Evolutionary conservation across 2,329 filamentous ascomycete genomes (phyloP).

Genomic region (Capronia epimyces): DNA sequence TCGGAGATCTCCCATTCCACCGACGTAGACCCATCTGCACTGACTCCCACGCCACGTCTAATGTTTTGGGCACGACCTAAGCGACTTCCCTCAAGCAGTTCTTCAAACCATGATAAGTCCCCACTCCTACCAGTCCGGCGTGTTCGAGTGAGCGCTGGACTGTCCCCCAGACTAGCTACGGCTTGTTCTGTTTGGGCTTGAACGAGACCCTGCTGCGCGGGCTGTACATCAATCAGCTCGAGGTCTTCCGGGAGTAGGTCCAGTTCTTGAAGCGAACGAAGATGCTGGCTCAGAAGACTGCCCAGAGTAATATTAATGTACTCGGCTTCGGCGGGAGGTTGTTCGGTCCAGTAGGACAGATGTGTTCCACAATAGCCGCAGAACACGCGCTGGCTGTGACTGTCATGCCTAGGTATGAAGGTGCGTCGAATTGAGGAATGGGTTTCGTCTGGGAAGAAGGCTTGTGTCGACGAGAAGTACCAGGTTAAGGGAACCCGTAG

Average conservation of each 20-base stretch:
- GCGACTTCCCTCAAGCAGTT: constrained; percentile 68
- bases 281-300: constrained; percentile 64
- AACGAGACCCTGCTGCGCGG: neutral
- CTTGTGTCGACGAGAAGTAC: constrained; percentile 70
- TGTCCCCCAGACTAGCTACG: neutral
- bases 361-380: constrained; percentile 90
- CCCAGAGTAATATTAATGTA: constrained; percentile 79
- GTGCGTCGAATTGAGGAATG: constrained; percentile 60
- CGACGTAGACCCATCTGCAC: constrained; percentile 58
- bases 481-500: constrained; percentile 74
- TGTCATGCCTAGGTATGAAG: constrained; percentile 57
- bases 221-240: constrained; percentile 32
- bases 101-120: constrained; percentile 82
- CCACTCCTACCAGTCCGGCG: constrained; percentile 29
- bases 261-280: constrained; percentile 67
- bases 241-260: constrained; percentile 59
- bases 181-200: constrained; percentile 1
- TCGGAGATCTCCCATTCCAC: constrained; percentile 84
- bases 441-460: constrained; percentile 74
- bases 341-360: constrained; percentile 76
- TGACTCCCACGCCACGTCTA: constrained; percentile 53
- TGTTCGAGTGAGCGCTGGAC: constrained; percentile 14
- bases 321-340: constrained; percentile 63
- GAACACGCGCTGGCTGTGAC: constrained; percentile 66
- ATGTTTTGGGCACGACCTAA: constrained; percentile 62